These are phyloP conservation scores for Phytophthora cajani DNA, from an alignment of 352 stramenopile genomes.

Conservation along the genomic window DNA sequence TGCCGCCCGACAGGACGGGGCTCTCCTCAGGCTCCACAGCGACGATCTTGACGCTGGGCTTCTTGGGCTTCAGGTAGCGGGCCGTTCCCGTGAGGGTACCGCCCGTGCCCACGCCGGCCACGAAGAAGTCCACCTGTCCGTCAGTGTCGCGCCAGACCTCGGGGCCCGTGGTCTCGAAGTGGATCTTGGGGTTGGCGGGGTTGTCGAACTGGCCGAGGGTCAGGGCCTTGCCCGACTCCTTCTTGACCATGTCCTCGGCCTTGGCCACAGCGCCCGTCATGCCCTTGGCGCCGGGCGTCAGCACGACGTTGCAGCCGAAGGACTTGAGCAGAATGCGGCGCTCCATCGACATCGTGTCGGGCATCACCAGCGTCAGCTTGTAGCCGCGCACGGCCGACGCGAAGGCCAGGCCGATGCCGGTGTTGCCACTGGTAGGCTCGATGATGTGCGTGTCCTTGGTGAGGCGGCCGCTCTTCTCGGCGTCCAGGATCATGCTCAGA, in stretches of 20 bases:
- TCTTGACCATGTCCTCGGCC: slow-evolving; percentile 22
- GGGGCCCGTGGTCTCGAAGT: slow-evolving; percentile 28
- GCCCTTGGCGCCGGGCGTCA: slow-evolving; percentile 59
- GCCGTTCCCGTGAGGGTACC: slow-evolving; percentile 87
- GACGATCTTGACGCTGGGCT: slow-evolving; percentile 82
- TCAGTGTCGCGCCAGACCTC: slow-evolving; percentile 26
- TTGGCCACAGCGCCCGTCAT: slow-evolving; percentile 30
- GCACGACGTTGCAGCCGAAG: slow-evolving; percentile 15
- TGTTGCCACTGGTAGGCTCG: slow-evolving; percentile 75
- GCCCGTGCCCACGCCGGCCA: slow-evolving; percentile 79
- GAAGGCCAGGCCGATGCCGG: slow-evolving; percentile 22
- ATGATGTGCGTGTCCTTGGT: slow-evolving; percentile 84
- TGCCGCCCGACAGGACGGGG: slow-evolving; percentile 77
- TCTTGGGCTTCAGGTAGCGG: slow-evolving; percentile 88
- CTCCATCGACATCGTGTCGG: slow-evolving; percentile 33
- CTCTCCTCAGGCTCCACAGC: slow-evolving; percentile 83
- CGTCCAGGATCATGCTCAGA: slow-evolving; percentile 81
- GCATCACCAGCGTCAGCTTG: slow-evolving; percentile 30
- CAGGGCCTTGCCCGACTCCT: slow-evolving; percentile 19
- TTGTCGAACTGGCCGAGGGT: slow-evolving; percentile 30
- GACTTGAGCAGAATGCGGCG: slow-evolving; percentile 26
- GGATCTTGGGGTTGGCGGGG: slow-evolving; percentile 21
- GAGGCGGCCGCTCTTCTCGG: slow-evolving; percentile 64
- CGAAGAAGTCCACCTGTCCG: slow-evolving; percentile 24
- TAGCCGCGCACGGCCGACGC: slow-evolving; percentile 20